These are phyloP conservation scores for Ammopiptanthus mongolicus DNA, from an alignment of 306 rosid species.

Conservation along the genomic window DNA sequence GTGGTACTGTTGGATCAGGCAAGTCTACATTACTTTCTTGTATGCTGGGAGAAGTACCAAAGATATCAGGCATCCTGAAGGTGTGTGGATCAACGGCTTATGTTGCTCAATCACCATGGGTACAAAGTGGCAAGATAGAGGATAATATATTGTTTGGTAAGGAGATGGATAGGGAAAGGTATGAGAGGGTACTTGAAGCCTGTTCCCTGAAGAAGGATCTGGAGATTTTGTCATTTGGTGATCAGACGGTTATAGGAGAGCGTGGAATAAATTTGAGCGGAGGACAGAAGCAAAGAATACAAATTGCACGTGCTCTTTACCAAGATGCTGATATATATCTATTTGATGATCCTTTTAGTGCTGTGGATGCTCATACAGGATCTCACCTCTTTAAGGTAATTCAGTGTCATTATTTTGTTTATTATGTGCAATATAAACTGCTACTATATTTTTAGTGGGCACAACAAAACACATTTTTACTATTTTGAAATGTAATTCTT, in stretches of 20 bases:
- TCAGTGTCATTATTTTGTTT: not conserved
- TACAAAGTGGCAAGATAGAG: constrained; percentile 86
- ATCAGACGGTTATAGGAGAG: constrained; percentile 85
- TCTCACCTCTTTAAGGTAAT: constrained; percentile 81
- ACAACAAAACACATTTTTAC: not conserved
- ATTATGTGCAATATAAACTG: not conserved
- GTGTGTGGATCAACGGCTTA: constrained; percentile 88
- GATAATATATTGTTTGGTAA: constrained; percentile 73
- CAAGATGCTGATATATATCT: constrained; percentile 86
- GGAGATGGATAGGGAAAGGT: constrained; percentile 67
- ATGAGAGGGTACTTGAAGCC: constrained; percentile 76
- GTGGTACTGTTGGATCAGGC: constrained; percentile 64
- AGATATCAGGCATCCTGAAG: constrained; percentile 53
- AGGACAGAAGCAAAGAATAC: constrained; percentile 90
- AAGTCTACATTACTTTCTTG: constrained; percentile 81
- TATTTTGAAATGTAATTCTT: not conserved
- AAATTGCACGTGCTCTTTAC: constrained; percentile 80
- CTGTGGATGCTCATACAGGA: constrained; percentile 94
- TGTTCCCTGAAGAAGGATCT: constrained; percentile 79
- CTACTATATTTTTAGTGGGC: not conserved
- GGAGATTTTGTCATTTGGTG: constrained; percentile 71
- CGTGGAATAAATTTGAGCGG: constrained; percentile 96
- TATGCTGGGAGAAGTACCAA: constrained; percentile 83
- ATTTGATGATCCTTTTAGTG: constrained; percentile 93
- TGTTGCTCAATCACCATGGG: constrained; percentile 91